Conservation (phyloP, 1,284 basidiomycete genomes). For the Singerocomus inundabilis region DNA sequence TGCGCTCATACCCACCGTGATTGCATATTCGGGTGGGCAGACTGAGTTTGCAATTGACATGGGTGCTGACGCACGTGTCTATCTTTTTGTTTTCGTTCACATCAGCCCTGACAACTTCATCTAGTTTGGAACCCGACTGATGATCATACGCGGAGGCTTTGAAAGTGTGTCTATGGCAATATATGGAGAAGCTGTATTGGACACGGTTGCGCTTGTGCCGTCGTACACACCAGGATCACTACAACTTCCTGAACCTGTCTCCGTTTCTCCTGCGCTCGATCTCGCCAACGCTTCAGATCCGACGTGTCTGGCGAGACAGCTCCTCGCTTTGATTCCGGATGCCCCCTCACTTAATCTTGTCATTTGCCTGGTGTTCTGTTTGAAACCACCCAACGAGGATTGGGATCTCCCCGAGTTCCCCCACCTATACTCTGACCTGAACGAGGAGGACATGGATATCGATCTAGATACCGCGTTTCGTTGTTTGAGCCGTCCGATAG, state of each 20-base stretch:
- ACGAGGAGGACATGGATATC: conserved; percentile 45
- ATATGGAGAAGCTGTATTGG: conserved; percentile 28
- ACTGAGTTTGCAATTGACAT: conserved; percentile 69
- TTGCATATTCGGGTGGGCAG: conserved; percentile 69
- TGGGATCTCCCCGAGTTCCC: conserved; percentile 76
- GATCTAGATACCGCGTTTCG: conserved; percentile 54
- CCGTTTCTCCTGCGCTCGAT: conserved; percentile 44
- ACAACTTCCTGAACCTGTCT: conserved; percentile 17
- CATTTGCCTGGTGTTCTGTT: conserved; percentile 68
- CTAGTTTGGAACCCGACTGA: conserved; percentile 72
- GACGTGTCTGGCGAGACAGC: conserved; percentile 53
- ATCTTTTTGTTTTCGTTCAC: conserved; percentile 3
- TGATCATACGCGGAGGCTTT: conserved; percentile 75
- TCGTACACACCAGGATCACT: conserved; percentile 20
- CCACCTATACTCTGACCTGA: conserved; percentile 57
- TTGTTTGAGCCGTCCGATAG: conserved; percentile 52
- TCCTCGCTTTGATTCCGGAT: conserved; percentile 59
- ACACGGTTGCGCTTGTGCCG: conserved; percentile 6
- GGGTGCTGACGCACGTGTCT: conserved; percentile 54
- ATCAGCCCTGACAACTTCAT: conserved; percentile 6
- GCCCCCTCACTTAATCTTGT: conserved; percentile 60
- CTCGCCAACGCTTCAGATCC: conserved; percentile 62
- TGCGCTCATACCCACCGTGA: conserved; percentile 65
- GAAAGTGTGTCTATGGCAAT: conserved; percentile 53
- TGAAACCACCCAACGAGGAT: conserved; percentile 71